Base-by-base conservation (phyloP, 1,139 yeast genomes). In the Kurtzmaniella quercitrusa region DNA sequence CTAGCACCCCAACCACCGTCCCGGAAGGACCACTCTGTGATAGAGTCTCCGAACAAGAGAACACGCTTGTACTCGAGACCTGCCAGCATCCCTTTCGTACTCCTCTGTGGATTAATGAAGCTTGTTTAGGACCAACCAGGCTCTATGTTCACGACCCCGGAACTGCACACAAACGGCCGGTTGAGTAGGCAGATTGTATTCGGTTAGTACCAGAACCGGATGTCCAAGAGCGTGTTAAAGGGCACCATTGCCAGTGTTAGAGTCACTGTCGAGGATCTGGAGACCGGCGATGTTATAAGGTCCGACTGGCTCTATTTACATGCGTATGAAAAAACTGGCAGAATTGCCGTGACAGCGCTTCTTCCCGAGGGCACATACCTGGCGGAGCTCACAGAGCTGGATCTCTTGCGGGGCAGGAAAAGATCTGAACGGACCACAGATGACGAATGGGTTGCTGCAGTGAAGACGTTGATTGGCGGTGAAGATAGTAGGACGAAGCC, bases 301-400 rank as follows among this genome's bases (percentile, higher is more conserved):
- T 17, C 15, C 16, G n/a, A 44, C 9, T 11, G 11, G 12, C 4
- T 41, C 5, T 43, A 43, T 34, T 14, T 41, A 5, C 41, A 43
- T 34, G 17, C 19, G 2, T n/a, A n/a, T 6, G 16, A 14, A 12
- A 45, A 27, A 12, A 37, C 9, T 17, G 11, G 15, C 4, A 14
- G 4, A 8, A 15, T 37, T 3, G 18, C n/a, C 3, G n/a, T 44
- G 4, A 41, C 44, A n/a, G 39, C 34, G 7, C 34, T 44, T 7
- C 38, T 44, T 15, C 40, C 44, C 9, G 46, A 44, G 33, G 46
- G 46, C 5, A 44, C 46, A 11, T 44, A 24, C 16, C 38, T 34
- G 11, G n/a, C 14, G 7, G 21, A 15, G 31, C 19, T 41, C 5
- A 18, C 23, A 12, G 12, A 21, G 11, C 29, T 23, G 10, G 37